These are phyloP conservation scores for Saprolegnia diclina DNA, from an alignment of 352 stramenopile species.

Conservation along the genomic window DNA sequence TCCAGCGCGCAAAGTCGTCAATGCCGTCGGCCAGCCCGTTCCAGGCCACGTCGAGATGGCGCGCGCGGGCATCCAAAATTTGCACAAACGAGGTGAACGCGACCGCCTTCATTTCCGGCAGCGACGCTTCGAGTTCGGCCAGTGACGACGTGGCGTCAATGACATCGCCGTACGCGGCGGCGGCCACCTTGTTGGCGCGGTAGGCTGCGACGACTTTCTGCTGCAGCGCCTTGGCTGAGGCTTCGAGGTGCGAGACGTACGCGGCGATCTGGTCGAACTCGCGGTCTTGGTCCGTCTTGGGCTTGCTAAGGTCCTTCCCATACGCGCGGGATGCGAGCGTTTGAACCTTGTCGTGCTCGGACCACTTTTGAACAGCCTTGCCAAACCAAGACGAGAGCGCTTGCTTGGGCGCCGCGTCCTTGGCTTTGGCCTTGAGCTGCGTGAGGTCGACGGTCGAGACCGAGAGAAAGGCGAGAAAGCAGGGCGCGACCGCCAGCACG, in stretches of 20 bases:
- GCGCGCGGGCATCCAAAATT: constrained; percentile 66
- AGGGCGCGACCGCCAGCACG: constrained; percentile 59
- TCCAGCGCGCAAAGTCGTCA: constrained; percentile 69
- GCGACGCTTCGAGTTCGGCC: constrained; percentile 60
- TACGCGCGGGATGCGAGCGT: constrained; percentile 46
- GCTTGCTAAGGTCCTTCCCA: constrained; percentile 38
- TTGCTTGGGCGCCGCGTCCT: constrained; percentile 33
- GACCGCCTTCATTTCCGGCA: constrained; percentile 44
- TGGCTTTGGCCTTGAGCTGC: constrained; percentile 49
- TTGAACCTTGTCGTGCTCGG: constrained; percentile 71
- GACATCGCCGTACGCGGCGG: constrained; percentile 74
- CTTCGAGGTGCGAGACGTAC: constrained; percentile 60
- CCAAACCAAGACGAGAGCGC: constrained; percentile 73
- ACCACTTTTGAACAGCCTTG: constrained; percentile 74
- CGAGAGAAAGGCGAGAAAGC: constrained; percentile 69
- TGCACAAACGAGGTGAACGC: constrained; percentile 50
- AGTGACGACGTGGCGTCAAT: constrained; percentile 67
- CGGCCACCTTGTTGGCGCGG: constrained; percentile 62
- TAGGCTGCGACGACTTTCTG: constrained; percentile 50
- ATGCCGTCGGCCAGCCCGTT: constrained; percentile 52
- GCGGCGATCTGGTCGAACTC: constrained; percentile 58
- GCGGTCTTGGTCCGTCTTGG: constrained; percentile 54
- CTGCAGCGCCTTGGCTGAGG: constrained; percentile 58
- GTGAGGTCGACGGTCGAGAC: constrained; percentile 70
- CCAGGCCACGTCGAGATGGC: constrained; percentile 68